Evolutionary conservation across 306 rosid genomes (phyloP).

Genomic region (Erythrophleum fordii): DNA sequence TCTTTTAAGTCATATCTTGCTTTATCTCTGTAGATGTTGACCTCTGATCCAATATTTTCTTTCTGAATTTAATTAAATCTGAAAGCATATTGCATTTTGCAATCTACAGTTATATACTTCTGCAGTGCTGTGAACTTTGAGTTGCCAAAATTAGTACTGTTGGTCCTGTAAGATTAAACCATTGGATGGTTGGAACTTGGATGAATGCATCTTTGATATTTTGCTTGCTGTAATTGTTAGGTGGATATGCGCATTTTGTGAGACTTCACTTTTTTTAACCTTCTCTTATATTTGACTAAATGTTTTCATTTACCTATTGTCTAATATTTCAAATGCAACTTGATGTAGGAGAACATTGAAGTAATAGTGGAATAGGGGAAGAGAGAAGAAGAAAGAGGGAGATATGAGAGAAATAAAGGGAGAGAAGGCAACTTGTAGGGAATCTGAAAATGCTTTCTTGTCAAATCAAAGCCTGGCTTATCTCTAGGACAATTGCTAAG

Average conservation of each 20-base stretch:
- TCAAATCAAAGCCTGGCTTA: no score
- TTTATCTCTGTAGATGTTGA: not conserved
- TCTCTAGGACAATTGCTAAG: no score
- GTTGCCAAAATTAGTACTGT: not conserved
- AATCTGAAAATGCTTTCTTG: no score
- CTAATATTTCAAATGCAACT: not conserved
- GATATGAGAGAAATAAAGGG: no score
- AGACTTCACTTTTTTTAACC: not conserved
- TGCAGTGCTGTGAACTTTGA: not conserved
- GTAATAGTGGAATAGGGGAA: no score
- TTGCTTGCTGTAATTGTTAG: not conserved
- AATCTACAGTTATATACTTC: slow-evolving; percentile 1
- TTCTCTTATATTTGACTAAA: not conserved
- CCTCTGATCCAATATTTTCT: not conserved
- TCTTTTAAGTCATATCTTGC: not conserved
- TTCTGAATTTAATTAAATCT: not conserved
- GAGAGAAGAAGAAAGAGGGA: no score
- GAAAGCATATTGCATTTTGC: slow-evolving; percentile 3
- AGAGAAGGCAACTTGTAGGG: no score
- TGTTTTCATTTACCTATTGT: not conserved
- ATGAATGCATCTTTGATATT: not conserved
- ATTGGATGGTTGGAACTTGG: not conserved
- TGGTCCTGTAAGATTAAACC: not conserved
- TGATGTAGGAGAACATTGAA: no score
- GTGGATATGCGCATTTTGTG: not conserved